Conservation (phyloP, 805 yeast species). For the Clavispora phyllophila region DNA sequence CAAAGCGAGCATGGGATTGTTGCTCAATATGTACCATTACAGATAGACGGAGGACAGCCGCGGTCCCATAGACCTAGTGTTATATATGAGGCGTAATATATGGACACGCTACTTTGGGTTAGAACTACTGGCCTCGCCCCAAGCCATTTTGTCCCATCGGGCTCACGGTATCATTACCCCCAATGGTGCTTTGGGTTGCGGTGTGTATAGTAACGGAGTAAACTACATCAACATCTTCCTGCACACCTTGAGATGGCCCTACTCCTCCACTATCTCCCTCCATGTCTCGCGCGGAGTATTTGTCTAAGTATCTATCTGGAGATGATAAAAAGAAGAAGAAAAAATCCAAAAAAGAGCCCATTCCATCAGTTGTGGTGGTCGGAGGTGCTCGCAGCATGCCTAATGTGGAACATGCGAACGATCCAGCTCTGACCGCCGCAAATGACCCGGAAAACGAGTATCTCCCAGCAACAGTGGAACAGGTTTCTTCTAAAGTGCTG, state of each 20-base stretch:
- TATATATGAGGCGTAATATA: background rate
- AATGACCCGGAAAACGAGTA: slow-evolving; percentile 15
- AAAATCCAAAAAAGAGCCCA: slow-evolving; percentile 3
- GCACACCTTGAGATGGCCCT: background rate
- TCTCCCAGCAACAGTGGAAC: slow-evolving; percentile 20
- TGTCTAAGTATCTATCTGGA: slow-evolving; percentile 24
- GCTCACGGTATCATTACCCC: no score
- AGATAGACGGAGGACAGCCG: background rate
- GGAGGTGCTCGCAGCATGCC: background rate
- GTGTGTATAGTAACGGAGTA: no score
- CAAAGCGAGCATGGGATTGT: slow-evolving; percentile 6
- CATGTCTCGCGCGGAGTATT: slow-evolving; percentile 27
- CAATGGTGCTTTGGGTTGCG: no score
- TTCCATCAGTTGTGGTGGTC: background rate
- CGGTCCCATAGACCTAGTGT: background rate
- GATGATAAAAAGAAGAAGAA: slow-evolving; percentile 15
- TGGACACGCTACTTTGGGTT: background rate
- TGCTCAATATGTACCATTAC: background rate
- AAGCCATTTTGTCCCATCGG: no score
- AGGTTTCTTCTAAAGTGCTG: slow-evolving; percentile 8
- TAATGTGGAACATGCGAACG: background rate
- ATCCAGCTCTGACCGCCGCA: background rate
- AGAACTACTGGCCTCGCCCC: no score
- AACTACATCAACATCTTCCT: no score
- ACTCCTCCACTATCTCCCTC: background rate